phyloP scores from a whole-genome alignment of 805 yeast genomes.

The Saturnispora ahearnii region DNA sequence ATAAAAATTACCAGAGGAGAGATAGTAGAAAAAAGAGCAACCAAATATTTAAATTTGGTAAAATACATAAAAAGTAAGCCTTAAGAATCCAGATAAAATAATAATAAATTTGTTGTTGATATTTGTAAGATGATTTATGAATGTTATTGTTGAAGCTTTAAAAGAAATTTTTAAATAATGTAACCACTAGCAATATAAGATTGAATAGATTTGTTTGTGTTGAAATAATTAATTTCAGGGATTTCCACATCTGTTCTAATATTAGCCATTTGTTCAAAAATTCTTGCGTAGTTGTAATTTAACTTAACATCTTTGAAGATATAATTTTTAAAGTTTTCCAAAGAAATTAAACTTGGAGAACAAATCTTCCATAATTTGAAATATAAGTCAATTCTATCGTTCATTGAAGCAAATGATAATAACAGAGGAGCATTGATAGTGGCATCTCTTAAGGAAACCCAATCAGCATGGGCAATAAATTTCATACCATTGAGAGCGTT shows the following conservation, averaged over 20 bases:
- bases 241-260: slow-evolving; percentile 32
- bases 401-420: slow-evolving; percentile 22
- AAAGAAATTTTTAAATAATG: slow-evolving; percentile 1
- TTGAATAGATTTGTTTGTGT: slow-evolving; percentile 25
- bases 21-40: background rate
- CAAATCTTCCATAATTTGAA: slow-evolving; percentile 45
- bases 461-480: slow-evolving; percentile 73
- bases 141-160: background rate
- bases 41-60: background rate
- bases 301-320: slow-evolving; percentile 37
- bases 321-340: slow-evolving; percentile 38
- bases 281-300: slow-evolving; percentile 32
- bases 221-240: slow-evolving; percentile 32
- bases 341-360: slow-evolving; percentile 38
- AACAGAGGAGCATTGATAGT: slow-evolving; percentile 41
- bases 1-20: background rate
- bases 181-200: slow-evolving; percentile 24
- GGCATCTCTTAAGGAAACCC: slow-evolving; percentile 77
- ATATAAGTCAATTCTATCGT: slow-evolving; percentile 44
- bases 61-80: background rate
- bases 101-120: background rate
- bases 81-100: background rate
- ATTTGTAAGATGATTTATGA: background rate
- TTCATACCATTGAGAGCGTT: slow-evolving; percentile 45
- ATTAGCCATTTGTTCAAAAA: slow-evolving; percentile 31